Evolutionary conservation across 495 filamentous ascomycete genomes (phyloP), one percentile per base, ranked within the genome.

Genomic region (Trichodelitschia bisporula): DNA sequence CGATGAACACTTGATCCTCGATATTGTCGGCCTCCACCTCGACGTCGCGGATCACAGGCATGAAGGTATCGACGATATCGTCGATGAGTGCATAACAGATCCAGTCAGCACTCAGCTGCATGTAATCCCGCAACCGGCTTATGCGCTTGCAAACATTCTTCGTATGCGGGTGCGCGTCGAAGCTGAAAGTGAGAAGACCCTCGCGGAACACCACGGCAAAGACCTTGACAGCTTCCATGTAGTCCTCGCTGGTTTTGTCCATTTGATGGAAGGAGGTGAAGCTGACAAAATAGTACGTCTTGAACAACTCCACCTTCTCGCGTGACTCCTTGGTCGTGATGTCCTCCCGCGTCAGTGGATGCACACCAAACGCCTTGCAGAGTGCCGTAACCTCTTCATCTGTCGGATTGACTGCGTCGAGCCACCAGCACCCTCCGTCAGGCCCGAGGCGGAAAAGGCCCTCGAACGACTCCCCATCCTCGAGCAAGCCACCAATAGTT

Each of bases 11-110:
- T 33, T 79, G 66, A 39, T 97, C 86, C 54, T 97, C 86, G 34
- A 97, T 93, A 10, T 64, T 61, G 41, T 95, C 89, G 1, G 84
- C 83, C 41, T 93, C 78, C 14, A 62, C 40, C 50, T 93, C 89
- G 20, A 95, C 67, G 26, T 73, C 67, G 32, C 66, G 67, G 31
- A 97, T 89, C 5, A 78, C 69, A 11, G 89, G 86, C 1, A 72
- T 78, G 45, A 95, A 97, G 19, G 67, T 73, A 54, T 97, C 86
- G 38, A 95, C 89, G 40, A 97, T 97, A 48, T 97, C 77, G 50
- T 97, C 86, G 46, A 97, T 97, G 54, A 97, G 66, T 19, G 86
- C 86, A 44, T 97, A 97, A 54, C 89, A 97, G 36, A 97, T 84
- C 86, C 86, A 97, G 49, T 97, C 86, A 38, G 78, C 79, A 35